Base-by-base conservation (phyloP, 148 eudicot genomes). In the Persicaria tinctoria region DNA sequence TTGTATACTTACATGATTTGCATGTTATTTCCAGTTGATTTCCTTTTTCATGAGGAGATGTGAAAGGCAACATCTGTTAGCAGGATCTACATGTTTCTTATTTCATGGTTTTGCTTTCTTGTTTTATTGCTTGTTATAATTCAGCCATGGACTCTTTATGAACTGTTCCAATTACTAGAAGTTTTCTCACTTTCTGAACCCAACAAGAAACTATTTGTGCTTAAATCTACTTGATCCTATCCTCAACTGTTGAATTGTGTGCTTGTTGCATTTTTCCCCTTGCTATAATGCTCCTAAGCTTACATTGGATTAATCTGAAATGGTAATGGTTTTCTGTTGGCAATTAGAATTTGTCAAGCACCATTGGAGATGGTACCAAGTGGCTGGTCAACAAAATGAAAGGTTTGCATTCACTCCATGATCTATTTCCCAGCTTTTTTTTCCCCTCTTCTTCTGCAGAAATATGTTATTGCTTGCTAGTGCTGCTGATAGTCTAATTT, bases 301-400 rank as follows among this genome's bases (percentile, higher is more conserved):
- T 60, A 23, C 14, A 27, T 60, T 60, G 14, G 5, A 18, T 23
- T 23, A 60, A 27, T 57, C 63, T 57, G 63, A 57, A 57, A 57
- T 18, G 20, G 4, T n/a, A 18, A 23, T 57, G 63, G n/a, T 57
- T 23, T 62, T 72, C 76, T 82, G 14, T 81, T 44, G 82, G 44
- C 72, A 12, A 60, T 32, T 59, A 94, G 98, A 83, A 92, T 18
- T 2, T 91, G 78, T 85, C 90, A 72, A 90, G 81, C 86, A 94
- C 92, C 85, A 91, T 94, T 74, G 90, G 87, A 72, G 92, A 90
- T 71, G 81, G 96, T 76, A 81, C 93, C 57, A 88, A 85, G 76
- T 89, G 95, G 98, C 55, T 94, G 73, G 89, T 91, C 46, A 92
- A 90, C 83, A 94, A 91, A 82, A 20, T 94, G 68, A 91, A 85